Conservation (phyloP, 2,329 filamentous ascomycete genomes). For the Emergomyces orientalis region DNA sequence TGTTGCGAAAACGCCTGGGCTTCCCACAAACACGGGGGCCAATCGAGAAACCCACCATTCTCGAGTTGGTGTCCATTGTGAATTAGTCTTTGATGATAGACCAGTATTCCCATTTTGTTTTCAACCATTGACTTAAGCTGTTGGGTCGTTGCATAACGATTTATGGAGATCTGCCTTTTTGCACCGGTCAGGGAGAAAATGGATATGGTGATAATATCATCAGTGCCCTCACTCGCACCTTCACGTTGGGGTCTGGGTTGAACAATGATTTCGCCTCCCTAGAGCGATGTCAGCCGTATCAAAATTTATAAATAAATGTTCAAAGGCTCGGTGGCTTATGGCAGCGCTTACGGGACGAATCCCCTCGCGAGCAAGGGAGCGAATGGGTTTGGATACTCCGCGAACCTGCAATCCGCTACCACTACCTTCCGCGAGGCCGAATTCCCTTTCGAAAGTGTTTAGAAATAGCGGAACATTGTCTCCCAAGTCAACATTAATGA, state of each 20-base stretch:
- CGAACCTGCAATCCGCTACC: background rate
- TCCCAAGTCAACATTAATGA: background rate
- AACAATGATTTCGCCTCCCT: background rate
- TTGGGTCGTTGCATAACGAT: background rate
- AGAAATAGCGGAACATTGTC: background rate
- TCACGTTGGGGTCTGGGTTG: background rate
- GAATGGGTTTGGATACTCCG: background rate
- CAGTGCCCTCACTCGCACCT: background rate
- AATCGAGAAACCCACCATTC: background rate
- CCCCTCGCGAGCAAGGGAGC: background rate
- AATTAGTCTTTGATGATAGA: background rate
- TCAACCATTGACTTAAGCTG: constrained; percentile 8
- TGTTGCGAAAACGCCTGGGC: background rate
- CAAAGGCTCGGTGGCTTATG: background rate
- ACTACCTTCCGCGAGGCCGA: background rate
- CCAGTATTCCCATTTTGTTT: constrained; percentile 7
- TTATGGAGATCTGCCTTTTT: background rate
- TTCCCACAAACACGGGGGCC: background rate
- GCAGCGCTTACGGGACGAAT: background rate
- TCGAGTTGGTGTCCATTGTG: background rate
- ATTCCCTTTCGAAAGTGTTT: background rate
- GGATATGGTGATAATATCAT: background rate
- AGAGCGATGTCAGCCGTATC: background rate
- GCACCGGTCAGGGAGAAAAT: constrained; percentile 14
- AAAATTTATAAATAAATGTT: background rate